Percentiles rank a stretch among this genome's conserved stretches.
phyloP scores from a whole-genome alignment of 331 rosid species.

The Quercus lobata region DNA sequence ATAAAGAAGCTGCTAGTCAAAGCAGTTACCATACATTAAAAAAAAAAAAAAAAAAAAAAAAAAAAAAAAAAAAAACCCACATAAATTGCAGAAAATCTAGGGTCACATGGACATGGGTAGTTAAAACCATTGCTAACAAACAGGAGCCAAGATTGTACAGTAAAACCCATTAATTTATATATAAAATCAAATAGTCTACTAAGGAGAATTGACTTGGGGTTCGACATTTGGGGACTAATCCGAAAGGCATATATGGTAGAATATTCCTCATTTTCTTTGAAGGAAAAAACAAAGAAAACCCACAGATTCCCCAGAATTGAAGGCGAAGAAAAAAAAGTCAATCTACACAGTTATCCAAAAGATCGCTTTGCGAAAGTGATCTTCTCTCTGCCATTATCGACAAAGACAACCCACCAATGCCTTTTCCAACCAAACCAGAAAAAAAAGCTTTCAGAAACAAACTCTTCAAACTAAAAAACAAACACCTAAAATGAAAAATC shows the following conservation, averaged over 20 bases:
- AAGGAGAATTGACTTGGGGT: slow-evolving; percentile 36
- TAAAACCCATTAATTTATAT: background rate
- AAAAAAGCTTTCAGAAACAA: background rate
- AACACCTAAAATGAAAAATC: slow-evolving; percentile 11
- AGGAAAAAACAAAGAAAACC: slow-evolving; percentile 14
- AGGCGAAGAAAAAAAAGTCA: slow-evolving; percentile 10
- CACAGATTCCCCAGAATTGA: slow-evolving; percentile 28
- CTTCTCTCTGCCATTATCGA: slow-evolving; percentile 32
- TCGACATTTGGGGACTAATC: slow-evolving; percentile 21
- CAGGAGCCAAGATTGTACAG: background rate
- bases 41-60: background rate
- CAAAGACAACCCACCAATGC: slow-evolving; percentile 42
- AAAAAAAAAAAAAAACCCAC: background rate
- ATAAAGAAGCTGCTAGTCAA: background rate
- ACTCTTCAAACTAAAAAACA: slow-evolving; percentile 18
- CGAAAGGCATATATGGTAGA: slow-evolving; percentile 49
- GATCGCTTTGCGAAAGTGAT: slow-evolving; percentile 35
- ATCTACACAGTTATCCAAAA: slow-evolving; percentile 9
- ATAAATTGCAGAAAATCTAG: background rate
- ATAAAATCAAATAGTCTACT: background rate
- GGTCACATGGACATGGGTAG: background rate
- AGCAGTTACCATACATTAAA: background rate
- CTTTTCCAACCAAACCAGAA: slow-evolving; percentile 16
- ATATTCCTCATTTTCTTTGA: slow-evolving; percentile 43
- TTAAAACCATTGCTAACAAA: background rate